Conservation (phyloP, 2,329 filamentous ascomycete species). For the Metarhizium sp. region DNA sequence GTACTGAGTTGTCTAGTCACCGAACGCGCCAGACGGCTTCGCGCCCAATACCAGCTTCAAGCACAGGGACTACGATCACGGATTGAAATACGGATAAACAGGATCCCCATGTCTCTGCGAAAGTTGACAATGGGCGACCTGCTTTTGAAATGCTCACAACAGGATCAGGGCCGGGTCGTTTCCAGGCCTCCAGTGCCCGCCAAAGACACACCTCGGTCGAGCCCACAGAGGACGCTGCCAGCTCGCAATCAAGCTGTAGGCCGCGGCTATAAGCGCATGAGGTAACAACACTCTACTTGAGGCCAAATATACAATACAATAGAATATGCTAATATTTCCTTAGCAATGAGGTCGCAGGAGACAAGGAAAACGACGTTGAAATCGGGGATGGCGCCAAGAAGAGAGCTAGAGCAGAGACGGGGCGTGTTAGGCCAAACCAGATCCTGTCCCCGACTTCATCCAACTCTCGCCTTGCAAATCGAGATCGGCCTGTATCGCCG, state of each 20-base stretch:
- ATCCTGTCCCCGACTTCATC: conserved; percentile 76
- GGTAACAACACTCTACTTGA: conserved; percentile 25
- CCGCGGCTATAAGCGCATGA: conserved; percentile 37
- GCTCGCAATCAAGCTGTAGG: conserved; percentile 12
- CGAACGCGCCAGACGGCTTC: conserved; percentile 75
- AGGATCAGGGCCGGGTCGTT: conserved; percentile 31
- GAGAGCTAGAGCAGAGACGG: conserved; percentile 35
- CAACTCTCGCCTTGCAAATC: conserved; percentile 57
- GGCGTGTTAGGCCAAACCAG: conserved; percentile 36
- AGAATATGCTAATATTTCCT: conserved; percentile 9
- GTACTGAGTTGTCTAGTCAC: conserved; percentile 49
- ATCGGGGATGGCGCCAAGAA: conserved; percentile 62
- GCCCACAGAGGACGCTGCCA: conserved; percentile 23
- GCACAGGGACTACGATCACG: conserved; percentile 76
- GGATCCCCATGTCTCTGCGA: conserved; percentile 73
- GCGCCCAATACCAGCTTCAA: conserved; percentile 82
- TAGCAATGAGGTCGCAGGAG: conserved; percentile 55
- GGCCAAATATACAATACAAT: neutral
- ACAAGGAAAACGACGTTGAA: conserved; percentile 68
- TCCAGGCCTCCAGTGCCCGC: conserved; percentile 34
- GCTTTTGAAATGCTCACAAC: conserved; percentile 40
- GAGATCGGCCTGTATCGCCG: conserved; percentile 40
- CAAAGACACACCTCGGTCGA: conserved; percentile 35
- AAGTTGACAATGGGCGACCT: conserved; percentile 78
- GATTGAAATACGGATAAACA: conserved; percentile 87